Base-by-base conservation (phyloP, 1,139 yeast species). In the Sugiyamaella neomexicana region DNA sequence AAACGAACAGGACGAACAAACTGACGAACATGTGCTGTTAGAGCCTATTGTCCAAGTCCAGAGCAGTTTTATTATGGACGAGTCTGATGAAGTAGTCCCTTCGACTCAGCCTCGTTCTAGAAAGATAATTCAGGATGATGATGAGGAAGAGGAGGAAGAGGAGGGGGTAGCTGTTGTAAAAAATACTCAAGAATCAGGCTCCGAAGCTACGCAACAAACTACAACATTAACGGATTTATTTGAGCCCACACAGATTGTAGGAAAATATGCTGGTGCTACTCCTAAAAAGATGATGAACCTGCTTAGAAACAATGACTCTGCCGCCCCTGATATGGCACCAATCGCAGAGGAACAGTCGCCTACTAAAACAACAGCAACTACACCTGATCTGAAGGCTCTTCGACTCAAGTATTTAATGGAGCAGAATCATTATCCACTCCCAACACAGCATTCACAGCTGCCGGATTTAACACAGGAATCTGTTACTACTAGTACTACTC, bases 1-100 rank as follows among this genome's bases (percentile, higher is more conserved):
- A n/a, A 63, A 64, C 39, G 63, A 65, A 38, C 65, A 62, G n/a
- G 56, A 58, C 8, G 60, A 54, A 23, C 5, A 20, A 2, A 20
- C 25, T 5, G 20, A 25, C 8, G 17, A 29, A 9, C 17, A 27
- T 25, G 39, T 38, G 41, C 49, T 44, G 6, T 5, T 48, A 1
- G 43, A 25, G 8, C 37, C 49, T 2, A n/a, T 45, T 5, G 39
- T 44, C 17, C 25, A 44, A 32, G 20, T 44, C 17, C 46, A 20
- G n/a, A 44, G 41, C 25, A 50, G 53, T 37, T 50, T 49, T 25
- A 39, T 46, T 10, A 32, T 5, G 5, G 25, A 20, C 17, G 49
- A 38, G 25, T 34, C 16, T 32, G 42, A 43, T 12, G 31, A 23
- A 8, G 37, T 12, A 12, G 13, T 13, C 12, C 17, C 17, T 9